Evolutionary conservation across 371 early-diverging fungal genomes (phyloP), one percentile per base, ranked within the genome.

Genomic region (Rhizomucor pusillus): DNA sequence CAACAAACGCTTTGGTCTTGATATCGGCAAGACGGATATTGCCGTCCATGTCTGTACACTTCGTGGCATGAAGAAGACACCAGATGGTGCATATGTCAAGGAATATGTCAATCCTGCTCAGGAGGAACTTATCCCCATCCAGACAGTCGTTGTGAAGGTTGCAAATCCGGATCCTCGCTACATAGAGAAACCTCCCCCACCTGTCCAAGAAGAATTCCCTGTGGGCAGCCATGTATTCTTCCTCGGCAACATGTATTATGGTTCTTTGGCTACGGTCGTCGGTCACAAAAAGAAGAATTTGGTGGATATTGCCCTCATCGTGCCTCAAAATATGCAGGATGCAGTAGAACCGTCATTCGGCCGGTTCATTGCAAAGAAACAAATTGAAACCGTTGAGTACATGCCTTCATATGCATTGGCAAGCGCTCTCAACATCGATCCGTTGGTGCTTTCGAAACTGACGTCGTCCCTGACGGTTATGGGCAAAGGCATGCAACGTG

Each of bases 51-150:
- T 91, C 14, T 68, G 81, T 41, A 66, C 81, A 6, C 59, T 95
- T 57, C 86, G 80, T 55, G 86, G 86, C 34, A 72, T 97, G 81
- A 69, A 79, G 52, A 74, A 88, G 43, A 75, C 77, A 24, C 78
- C 83, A 22, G 86, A 92, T 55, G 98, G 98, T 7, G 81, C 93
- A 0, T 62, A 94, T 16, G 79, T 88, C 52, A 94, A 93, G 66
- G 90, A 92, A 52, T 97, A 87, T 62, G 82, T 79, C 1, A 82
- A 81, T 45, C 77, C 81, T 6, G 76, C 63, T n/a, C 75, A 82
- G 43, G 85, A 86, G 36, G 74, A 75, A 1, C 73, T 85, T 11
- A 77, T 86, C 43, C 80, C 93, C 11, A 60, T 92, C 10, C 91
- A 92, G 60, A 79, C 85, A 1, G 67, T 89, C 9, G 86, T 92